Evolutionary conservation across 140 eudicot genomes (phyloP), one percentile per base, ranked within the genome.

Genomic region (Bidens hawaiensis): DNA sequence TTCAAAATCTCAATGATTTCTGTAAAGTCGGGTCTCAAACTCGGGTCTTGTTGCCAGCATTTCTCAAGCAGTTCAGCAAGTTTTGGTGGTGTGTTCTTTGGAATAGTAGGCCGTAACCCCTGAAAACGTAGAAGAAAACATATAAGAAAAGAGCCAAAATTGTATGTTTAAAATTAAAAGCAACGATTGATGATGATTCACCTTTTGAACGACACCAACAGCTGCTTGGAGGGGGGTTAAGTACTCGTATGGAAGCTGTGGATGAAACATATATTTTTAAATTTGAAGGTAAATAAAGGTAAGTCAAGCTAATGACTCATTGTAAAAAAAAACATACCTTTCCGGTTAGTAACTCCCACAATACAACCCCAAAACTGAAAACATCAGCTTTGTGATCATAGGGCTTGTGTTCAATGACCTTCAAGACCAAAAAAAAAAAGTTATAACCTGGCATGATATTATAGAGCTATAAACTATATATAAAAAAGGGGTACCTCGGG

Each of bases 171-270:
- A n/a, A n/a, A n/a, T 3, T 12, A 26, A 36, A 70, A n/a, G 60
- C 4, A 55, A 36, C 43, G 47, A 66, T 18, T 51, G 2, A 57
- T n/a, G n/a, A n/a, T 27, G 51, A 9, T 55, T 68, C 75, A 90
- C 97, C 95, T 90, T 90, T 67, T 87, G 97, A 53, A 86, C 97
- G 25, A 90, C 97, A 31, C 97, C 97, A 52, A 90, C 95, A 40
- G 96, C 96, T n/a, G 96, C 96, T 57, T 90, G 97, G 56, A 90
- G 70, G 3, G 97, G 97, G 16, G 97, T 90, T 47, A 90, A 65
- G 76, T 86, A 84, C 75, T 90, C 97, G 4, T 90, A 87, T 13
- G 97, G 97, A 81, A 90, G 69, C 97, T 87, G n/a, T n/a, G 88
- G 19, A 38, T 65, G 68, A 21, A 65, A 27, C 27, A 45, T 19